Conservation (phyloP, 2,329 filamentous ascomycete genomes). For the Cladophialophora bantiana region DNA sequence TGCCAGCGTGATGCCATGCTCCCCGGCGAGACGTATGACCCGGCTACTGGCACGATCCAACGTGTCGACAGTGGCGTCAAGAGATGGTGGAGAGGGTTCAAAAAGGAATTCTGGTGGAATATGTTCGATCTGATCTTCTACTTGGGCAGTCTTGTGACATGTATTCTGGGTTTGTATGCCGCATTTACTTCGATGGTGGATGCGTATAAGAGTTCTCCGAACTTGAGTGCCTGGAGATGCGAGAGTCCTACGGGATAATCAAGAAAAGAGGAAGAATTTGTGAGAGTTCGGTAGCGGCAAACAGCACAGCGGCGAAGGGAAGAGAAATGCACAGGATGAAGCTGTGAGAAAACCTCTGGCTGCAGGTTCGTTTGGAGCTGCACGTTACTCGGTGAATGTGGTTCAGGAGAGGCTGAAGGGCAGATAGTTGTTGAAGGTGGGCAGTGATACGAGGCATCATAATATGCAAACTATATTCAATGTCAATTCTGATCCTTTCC, state of each 20-base stretch:
- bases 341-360: not conserved
- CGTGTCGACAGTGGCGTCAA: conserved; percentile 28
- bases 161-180: conserved; percentile 41
- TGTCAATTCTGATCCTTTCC: too few species aligned
- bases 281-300: not conserved
- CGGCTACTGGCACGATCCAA: conserved; percentile 36
- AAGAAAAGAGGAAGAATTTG: not conserved
- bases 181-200: conserved; percentile 41
- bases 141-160: conserved; percentile 40
- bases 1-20: conserved; percentile 43
- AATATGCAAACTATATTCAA: not conserved
- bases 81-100: conserved; percentile 40
- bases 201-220: conserved; percentile 40
- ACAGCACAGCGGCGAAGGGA: not conserved
- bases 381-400: not conserved
- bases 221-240: conserved; percentile 33
- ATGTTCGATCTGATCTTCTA: conserved; percentile 42
- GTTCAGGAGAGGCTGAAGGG: not conserved
- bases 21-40: conserved; percentile 39
- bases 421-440: not conserved
- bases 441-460: not conserved
- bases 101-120: conserved; percentile 41
- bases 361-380: not conserved
- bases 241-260: conserved; percentile 30
- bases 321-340: not conserved